Base-by-base conservation (phyloP, 2,329 filamentous ascomycete species). In the Aspergillus phoenicis region DNA sequence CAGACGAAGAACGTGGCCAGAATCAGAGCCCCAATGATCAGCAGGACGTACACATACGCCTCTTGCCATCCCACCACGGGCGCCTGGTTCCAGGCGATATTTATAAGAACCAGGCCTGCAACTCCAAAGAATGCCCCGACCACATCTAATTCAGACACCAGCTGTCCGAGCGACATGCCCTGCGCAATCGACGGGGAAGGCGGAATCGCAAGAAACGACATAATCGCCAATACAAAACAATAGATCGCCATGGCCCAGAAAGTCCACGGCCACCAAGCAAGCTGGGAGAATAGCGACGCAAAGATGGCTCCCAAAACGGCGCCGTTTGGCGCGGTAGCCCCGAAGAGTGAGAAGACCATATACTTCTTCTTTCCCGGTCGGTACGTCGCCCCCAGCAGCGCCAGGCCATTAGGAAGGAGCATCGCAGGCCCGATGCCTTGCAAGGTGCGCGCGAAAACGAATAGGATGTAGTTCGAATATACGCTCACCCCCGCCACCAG, bases 21-120 rank as follows among this genome's bases (percentile, higher is more conserved):
- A 2, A 89, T 73, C 0, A 87, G 39, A 2, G 85, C 59, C 0
- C 87, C 87, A 2, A 88, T 62, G 39, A 89, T 82, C 0, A 91
- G 76, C 0, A 84, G 74, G 0, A 83, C 75, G 61, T 84, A 83
- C n/a, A 87, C 78, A 58, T 86, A 86, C 0, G 84, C 77, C 6
- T 79, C 77, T 1, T 75, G 65, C 87, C 87, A 90, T 1, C 86
- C 85, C 1, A 81, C 83, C 0, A 85, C 77, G 0, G 85, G 82
- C 0, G 84, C 87, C 68, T 90, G 86, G 61, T 88, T 89, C 85
- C 86, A 89, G 0, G 87, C 84, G 66, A 90, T 85, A 70, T 89
- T 89, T 74, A 90, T 81, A 17, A 90, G 77, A 0, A 88, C 78
- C 24, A 90, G 75, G 0, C 82, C 82, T 0, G 78, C 76, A 17